phyloP scores from a whole-genome alignment of 2,329 filamentous ascomycete genomes.

The Xylaria sp. region DNA sequence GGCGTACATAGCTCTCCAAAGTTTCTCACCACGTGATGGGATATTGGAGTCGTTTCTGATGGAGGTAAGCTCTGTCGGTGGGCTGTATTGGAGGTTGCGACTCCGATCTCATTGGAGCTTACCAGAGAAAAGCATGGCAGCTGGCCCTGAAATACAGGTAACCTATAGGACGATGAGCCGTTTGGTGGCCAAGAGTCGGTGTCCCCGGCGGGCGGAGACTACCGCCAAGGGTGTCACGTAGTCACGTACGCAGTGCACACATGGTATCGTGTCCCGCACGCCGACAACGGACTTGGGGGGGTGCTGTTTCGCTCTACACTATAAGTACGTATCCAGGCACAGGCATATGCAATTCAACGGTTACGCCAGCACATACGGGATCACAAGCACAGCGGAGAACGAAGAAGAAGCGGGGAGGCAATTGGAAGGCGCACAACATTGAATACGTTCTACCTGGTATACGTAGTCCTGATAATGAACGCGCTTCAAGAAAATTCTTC shows the following conservation, averaged over 20 bases:
- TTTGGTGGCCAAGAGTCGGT: neutral
- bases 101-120: neutral
- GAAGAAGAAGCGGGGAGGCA: too few relatives aligned
- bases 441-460: too few relatives aligned
- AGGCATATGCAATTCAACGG: neutral
- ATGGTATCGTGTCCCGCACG: neutral
- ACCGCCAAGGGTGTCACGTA: neutral
- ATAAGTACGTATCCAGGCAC: neutral
- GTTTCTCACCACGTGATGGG: slow-evolving; percentile 2
- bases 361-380: too few relatives aligned
- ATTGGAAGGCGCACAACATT: neutral
- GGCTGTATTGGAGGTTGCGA: neutral
- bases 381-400: neutral
- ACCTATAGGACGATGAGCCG: neutral
- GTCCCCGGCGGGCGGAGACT: neutral
- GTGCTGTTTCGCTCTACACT: neutral
- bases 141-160: neutral
- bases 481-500: slow-evolving; percentile 17
- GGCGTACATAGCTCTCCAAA: slow-evolving; percentile 3
- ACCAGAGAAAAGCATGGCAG: neutral
- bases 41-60: neutral
- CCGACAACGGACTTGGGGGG: neutral
- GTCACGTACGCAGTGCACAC: neutral
- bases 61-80: neutral
- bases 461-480: too few relatives aligned